Percentiles rank a stretch among this genome's conserved stretches.
phyloP scores from a whole-genome alignment of 1,284 basidiomycete genomes.

The Moesziomyces sp. region DNA sequence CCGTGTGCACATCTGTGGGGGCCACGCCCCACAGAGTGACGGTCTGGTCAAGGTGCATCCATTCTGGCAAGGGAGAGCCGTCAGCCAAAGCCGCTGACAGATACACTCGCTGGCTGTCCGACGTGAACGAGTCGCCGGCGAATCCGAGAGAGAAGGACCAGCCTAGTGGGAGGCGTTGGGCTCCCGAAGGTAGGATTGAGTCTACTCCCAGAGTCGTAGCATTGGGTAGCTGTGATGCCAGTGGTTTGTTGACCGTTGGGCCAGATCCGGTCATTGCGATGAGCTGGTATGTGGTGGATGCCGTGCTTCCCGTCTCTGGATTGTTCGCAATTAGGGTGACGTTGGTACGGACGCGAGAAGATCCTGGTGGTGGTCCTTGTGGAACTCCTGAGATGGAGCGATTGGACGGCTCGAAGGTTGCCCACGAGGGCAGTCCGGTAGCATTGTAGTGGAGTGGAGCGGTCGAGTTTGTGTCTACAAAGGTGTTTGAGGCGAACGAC shows the following conservation, averaged over 20 bases:
- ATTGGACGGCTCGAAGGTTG: constrained; percentile 44
- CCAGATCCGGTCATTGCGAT: constrained; percentile 51
- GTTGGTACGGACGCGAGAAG: constrained; percentile 3
- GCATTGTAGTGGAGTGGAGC: constrained; percentile 35
- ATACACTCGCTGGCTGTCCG: constrained; percentile 70
- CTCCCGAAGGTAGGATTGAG: constrained; percentile 57
- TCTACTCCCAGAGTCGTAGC: constrained; percentile 52
- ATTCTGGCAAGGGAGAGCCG: constrained; percentile 78
- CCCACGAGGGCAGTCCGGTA: constrained; percentile 57
- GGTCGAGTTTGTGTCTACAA: constrained; percentile 30
- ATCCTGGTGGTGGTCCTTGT: constrained; percentile 8
- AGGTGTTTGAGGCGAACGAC: constrained; percentile 57
- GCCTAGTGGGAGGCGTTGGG: constrained; percentile 78
- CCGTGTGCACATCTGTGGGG: constrained; percentile 70
- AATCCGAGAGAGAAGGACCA: constrained; percentile 95
- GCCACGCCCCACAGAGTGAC: constrained; percentile 84
- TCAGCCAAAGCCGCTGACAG: constrained; percentile 77
- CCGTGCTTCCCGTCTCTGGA: constrained; percentile 22
- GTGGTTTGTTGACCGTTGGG: constrained; percentile 53
- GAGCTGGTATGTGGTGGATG: constrained; percentile 40
- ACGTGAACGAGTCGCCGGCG: constrained; percentile 75
- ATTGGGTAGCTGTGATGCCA: constrained; percentile 58
- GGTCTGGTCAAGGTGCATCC: constrained; percentile 77
- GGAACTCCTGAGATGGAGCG: constrained; percentile 56
- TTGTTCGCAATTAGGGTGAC: constrained; percentile 28